Percentiles rank a stretch among this genome's conserved stretches.
phyloP scores from a whole-genome alignment of 352 stramenopile species.

The Globisporangium polare region DNA sequence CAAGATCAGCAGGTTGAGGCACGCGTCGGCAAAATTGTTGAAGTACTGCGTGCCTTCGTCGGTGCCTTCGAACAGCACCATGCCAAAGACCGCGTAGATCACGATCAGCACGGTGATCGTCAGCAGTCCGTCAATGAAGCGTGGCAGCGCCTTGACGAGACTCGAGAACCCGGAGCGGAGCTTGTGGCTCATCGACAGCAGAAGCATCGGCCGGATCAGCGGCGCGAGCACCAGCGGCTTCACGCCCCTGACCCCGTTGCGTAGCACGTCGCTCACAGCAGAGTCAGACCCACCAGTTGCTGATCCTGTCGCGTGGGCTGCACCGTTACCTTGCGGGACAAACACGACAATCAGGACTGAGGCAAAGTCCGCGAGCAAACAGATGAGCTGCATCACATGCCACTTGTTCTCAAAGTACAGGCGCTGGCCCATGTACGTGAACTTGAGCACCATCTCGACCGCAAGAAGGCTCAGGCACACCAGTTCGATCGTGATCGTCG shows the following conservation, averaged over 20 bases:
- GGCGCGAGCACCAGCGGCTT: slow-evolving; percentile 38
- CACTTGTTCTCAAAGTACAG: slow-evolving; percentile 58
- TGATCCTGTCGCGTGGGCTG: not conserved
- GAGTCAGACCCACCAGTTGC: not conserved
- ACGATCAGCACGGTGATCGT: slow-evolving; percentile 45
- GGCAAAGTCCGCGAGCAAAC: slow-evolving; percentile 37
- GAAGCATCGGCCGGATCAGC: slow-evolving; percentile 37
- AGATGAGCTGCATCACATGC: slow-evolving; percentile 43
- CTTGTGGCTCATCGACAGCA: slow-evolving; percentile 52
- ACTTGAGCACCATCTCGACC: slow-evolving; percentile 45
- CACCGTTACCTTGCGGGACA: slow-evolving; percentile 10
- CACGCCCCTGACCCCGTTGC: slow-evolving; percentile 1
- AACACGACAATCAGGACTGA: slow-evolving; percentile 36
- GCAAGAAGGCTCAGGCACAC: slow-evolving; percentile 38
- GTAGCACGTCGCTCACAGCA: not conserved
- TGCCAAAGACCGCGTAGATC: slow-evolving; percentile 52
- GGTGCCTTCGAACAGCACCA: slow-evolving; percentile 66
- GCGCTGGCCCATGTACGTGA: slow-evolving; percentile 38
- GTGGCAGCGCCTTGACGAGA: slow-evolving; percentile 33
- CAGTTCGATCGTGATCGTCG: slow-evolving; percentile 37
- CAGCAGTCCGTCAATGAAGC: slow-evolving; percentile 41
- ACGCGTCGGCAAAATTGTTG: slow-evolving; percentile 39
- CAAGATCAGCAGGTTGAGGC: slow-evolving; percentile 60
- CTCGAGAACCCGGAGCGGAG: slow-evolving; percentile 45
- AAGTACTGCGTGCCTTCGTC: slow-evolving; percentile 49